phyloP scores from a whole-genome alignment of 129 eudicot species.

The Kitagawia praeruptora region DNA sequence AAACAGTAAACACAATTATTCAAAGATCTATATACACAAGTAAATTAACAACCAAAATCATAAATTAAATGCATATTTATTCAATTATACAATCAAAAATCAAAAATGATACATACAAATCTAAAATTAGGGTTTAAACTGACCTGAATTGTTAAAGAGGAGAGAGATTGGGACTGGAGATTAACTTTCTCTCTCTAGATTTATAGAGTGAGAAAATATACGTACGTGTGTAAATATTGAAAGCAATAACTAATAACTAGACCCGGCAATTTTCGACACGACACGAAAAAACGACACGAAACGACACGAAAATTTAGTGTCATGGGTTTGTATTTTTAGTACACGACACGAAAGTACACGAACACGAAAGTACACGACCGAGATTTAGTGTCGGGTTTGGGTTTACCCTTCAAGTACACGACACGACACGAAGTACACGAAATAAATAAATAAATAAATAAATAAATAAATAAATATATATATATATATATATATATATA shows the following conservation, averaged over 20 bases:
- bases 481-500: too few species aligned
- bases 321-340: too few species aligned
- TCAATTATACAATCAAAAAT: neutral
- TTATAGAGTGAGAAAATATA: neutral
- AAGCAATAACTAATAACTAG: neutral
- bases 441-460: too few species aligned
- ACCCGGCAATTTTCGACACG: too few species aligned
- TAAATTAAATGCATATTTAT: neutral
- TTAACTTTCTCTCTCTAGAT: constrained; percentile 4
- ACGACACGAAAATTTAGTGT: too few species aligned
- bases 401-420: too few species aligned
- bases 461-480: too few species aligned
- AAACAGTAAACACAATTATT: neutral
- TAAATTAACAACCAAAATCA: neutral
- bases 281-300: too few species aligned
- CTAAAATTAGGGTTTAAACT: neutral
- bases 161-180: neutral
- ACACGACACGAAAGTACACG: too few species aligned
- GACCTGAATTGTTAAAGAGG: neutral
- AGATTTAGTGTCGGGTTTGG: too few species aligned
- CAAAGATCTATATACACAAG: neutral
- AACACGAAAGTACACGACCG: too few species aligned
- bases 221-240: neutral
- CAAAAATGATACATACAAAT: neutral
- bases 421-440: too few species aligned